Evolutionary conservation across 2,329 filamentous ascomycete genomes (phyloP).

Genomic region (Trichothecium roseum): DNA sequence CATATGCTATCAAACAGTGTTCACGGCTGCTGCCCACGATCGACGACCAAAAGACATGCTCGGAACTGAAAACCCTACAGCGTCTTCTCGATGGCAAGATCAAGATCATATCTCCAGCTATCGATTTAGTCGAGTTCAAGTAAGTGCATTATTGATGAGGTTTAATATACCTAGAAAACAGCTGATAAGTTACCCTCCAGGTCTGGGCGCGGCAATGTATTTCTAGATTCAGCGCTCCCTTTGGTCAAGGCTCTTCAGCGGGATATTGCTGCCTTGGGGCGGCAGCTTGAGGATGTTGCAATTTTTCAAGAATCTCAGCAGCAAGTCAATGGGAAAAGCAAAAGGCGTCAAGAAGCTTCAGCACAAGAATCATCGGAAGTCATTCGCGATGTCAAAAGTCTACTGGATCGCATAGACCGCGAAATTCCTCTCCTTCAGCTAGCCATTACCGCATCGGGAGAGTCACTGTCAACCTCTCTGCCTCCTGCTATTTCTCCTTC

Average conservation of each 20-base stretch:
- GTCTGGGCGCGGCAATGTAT: slow-evolving; percentile 42
- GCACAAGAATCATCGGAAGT: slow-evolving; percentile 38
- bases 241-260: slow-evolving; percentile 74
- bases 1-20: slow-evolving; percentile 76
- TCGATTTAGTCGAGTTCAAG: slow-evolving; percentile 89
- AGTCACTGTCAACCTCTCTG: slow-evolving; percentile 70
- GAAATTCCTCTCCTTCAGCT: slow-evolving; percentile 86
- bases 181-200: too few relatives aligned
- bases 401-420: slow-evolving; percentile 76
- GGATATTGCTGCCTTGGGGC: slow-evolving; percentile 73
- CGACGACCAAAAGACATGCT: slow-evolving; percentile 55
- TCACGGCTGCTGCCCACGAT: slow-evolving; percentile 68
- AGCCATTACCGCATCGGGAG: slow-evolving; percentile 88
- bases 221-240: slow-evolving; percentile 72
- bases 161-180: background rate
- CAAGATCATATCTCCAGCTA: slow-evolving; percentile 75
- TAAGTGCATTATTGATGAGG: slow-evolving; percentile 23
- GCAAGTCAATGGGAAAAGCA: slow-evolving; percentile 12
- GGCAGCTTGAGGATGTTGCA: slow-evolving; percentile 61
- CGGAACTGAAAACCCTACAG: slow-evolving; percentile 62
- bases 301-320: slow-evolving; percentile 40
- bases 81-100: slow-evolving; percentile 76
- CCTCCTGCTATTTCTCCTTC: slow-evolving; percentile 82
- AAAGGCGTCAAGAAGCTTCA: slow-evolving; percentile 47
- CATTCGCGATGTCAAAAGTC: slow-evolving; percentile 60